A percentile compares a stretch with the other conserved stretches of the same genome.
phyloP scores from a whole-genome alignment of 73 alveolate genomes.

The Stentor coeruleus region DNA sequence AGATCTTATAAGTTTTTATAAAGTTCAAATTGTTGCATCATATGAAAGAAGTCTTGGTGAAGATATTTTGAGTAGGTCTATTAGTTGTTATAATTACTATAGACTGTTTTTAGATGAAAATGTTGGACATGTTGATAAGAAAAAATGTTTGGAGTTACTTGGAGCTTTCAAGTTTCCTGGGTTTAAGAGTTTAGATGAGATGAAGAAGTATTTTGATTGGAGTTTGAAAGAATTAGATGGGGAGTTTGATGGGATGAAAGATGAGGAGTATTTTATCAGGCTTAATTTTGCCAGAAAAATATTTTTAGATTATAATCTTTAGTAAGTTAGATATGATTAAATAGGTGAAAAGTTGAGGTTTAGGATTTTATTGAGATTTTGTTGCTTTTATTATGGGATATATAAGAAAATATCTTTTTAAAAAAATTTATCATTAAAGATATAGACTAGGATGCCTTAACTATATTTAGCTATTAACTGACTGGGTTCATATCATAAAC shows the following conservation, averaged over 20 bases:
- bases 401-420: not conserved
- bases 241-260: conserved; percentile 11
- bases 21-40: conserved; percentile 45
- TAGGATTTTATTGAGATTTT: not conserved
- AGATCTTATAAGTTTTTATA: conserved; percentile 36
- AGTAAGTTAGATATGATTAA: not conserved
- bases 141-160: not conserved
- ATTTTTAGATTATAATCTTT: conserved; percentile 14
- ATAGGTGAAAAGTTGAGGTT: not conserved
- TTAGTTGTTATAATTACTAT: conserved; percentile 46
- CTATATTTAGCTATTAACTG: not conserved
- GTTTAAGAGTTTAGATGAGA: conserved; percentile 3
- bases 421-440: not conserved
- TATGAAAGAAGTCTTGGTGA: conserved; percentile 53
- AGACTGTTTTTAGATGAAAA: conserved; percentile 29
- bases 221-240: not conserved
- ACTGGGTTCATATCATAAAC: not conserved
- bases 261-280: conserved; percentile 6
- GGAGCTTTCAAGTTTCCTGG: not conserved
- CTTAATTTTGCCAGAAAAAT: not conserved
- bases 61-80: conserved; percentile 42
- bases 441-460: too few species aligned
- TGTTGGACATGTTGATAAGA: not conserved
- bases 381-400: not conserved
- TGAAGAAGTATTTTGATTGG: not conserved